Conservation (phyloP, 768 basidiomycete species). For the Boletellus emodensis region DNA sequence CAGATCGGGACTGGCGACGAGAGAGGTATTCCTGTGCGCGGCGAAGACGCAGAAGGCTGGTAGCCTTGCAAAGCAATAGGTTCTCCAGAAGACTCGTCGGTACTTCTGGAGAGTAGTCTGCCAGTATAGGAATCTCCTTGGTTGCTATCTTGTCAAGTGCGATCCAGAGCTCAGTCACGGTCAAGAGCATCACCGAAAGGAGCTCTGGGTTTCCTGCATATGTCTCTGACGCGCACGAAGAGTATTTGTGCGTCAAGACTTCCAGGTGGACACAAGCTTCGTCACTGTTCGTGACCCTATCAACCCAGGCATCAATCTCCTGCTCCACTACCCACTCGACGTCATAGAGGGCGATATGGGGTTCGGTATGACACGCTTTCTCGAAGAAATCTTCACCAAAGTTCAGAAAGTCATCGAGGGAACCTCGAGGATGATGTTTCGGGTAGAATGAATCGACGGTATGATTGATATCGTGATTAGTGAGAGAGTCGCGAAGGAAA, state of each 20-base stretch:
- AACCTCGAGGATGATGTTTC: slow-evolving; percentile 1
- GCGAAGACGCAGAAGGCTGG: slow-evolving; percentile 26
- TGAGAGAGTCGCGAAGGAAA: slow-evolving; percentile 26
- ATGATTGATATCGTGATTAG: background rate
- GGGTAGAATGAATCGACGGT: slow-evolving; percentile 5
- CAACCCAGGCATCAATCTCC: slow-evolving; percentile 33
- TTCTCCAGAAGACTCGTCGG: slow-evolving; percentile 34
- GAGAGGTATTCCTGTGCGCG: slow-evolving; percentile 30
- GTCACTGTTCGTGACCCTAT: slow-evolving; percentile 12
- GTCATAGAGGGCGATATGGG: slow-evolving; percentile 31
- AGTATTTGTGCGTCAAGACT: slow-evolving; percentile 25
- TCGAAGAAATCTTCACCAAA: slow-evolving; percentile 11
- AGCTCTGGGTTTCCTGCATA: slow-evolving; percentile 29
- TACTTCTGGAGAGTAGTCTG: slow-evolving; percentile 45
- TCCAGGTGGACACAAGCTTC: slow-evolving; percentile 26
- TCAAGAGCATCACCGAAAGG: background rate
- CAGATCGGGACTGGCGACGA: slow-evolving; percentile 19
- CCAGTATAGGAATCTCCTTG: background rate
- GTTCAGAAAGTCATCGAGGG: slow-evolving; percentile 15
- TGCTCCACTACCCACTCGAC: slow-evolving; percentile 34
- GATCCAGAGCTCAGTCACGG: background rate
- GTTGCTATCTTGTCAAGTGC: background rate
- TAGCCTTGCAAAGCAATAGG: slow-evolving; percentile 37
- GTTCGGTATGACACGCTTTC: background rate
- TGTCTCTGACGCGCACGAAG: slow-evolving; percentile 15